Percentiles rank a stretch among this genome's conserved stretches.
phyloP scores from a whole-genome alignment of 306 rosid species.

The Dalbergia oliveri region DNA sequence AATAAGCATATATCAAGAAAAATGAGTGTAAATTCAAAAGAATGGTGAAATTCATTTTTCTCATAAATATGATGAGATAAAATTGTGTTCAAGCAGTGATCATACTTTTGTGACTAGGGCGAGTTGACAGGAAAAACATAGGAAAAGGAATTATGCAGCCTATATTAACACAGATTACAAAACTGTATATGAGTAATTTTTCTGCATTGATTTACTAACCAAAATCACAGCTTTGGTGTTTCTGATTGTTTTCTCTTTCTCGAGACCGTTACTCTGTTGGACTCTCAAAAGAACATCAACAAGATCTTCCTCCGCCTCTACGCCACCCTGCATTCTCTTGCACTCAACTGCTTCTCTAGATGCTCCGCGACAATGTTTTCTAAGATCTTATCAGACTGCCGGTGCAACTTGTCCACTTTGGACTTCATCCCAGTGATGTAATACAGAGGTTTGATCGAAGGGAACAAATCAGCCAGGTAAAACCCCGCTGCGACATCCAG shows the following conservation, averaged over 20 bases:
- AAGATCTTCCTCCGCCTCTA: slow-evolving; percentile 26
- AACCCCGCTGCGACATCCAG: neutral
- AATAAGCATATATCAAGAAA: no score
- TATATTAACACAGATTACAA: no score
- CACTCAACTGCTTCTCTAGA: neutral
- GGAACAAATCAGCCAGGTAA: slow-evolving; percentile 24
- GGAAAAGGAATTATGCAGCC: neutral
- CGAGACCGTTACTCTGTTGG: slow-evolving; percentile 11
- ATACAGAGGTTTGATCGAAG: neutral
- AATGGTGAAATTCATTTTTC: no score
- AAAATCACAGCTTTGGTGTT: slow-evolving; percentile 43
- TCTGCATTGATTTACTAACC: neutral
- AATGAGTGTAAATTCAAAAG: no score
- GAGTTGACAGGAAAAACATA: neutral
- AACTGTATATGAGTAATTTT: no score
- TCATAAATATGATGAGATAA: no score
- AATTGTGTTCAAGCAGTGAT: no score
- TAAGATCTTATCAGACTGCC: neutral
- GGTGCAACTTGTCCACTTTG: neutral
- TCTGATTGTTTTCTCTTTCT: neutral
- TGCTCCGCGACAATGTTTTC: neutral
- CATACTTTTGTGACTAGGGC: no score
- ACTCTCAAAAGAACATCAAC: slow-evolving; percentile 48
- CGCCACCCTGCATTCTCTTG: neutral
- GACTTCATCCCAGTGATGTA: neutral